Percentiles rank a stretch among this genome's conserved stretches.
Conservation (phyloP, 2,329 filamentous ascomycete species). For the Paraphaeosphaeria minitans region DNA sequence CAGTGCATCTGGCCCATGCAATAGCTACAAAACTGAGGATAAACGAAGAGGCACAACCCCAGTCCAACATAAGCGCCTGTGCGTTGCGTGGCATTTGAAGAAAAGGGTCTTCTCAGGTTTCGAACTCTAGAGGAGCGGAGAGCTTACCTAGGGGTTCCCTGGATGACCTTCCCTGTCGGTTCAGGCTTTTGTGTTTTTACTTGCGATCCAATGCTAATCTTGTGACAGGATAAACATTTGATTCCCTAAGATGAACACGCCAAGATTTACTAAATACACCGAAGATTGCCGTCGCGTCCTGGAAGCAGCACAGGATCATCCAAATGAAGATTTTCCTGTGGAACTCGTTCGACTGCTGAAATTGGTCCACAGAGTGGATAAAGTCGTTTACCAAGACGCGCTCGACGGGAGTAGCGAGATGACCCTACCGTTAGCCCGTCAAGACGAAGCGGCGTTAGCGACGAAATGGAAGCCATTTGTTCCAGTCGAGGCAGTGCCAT, state of each 20-base stretch:
- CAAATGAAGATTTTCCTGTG: constrained; percentile 11
- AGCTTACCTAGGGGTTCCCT: constrained; percentile 12
- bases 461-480: neutral
- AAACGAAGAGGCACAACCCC: constrained; percentile 1
- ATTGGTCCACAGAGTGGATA: constrained; percentile 8
- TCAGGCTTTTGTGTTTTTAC: neutral
- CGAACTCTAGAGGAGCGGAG: constrained; percentile 13
- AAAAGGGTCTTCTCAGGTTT: neutral
- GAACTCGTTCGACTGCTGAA: constrained; percentile 11
- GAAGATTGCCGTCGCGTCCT: constrained; percentile 14
- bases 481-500: neutral
- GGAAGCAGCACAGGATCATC: constrained; percentile 3
- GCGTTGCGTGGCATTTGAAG: constrained; percentile 1
- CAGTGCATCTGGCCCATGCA: constrained; percentile 5
- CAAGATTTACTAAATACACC: constrained; percentile 11
- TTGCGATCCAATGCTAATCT: neutral
- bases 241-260: constrained; percentile 11
- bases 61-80: constrained; percentile 8
- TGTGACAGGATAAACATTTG: constrained; percentile 11
- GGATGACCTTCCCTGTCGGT: constrained; percentile 12
- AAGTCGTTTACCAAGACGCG: constrained; percentile 11
- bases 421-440: constrained; percentile 1
- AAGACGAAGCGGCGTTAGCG: constrained; percentile 5
- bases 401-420: constrained; percentile 4
- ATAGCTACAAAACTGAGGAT: constrained; percentile 13